These are phyloP conservation scores for Stachybotrys echinatus DNA, from an alignment of 2,329 filamentous ascomycete genomes.

Conservation along the genomic window DNA sequence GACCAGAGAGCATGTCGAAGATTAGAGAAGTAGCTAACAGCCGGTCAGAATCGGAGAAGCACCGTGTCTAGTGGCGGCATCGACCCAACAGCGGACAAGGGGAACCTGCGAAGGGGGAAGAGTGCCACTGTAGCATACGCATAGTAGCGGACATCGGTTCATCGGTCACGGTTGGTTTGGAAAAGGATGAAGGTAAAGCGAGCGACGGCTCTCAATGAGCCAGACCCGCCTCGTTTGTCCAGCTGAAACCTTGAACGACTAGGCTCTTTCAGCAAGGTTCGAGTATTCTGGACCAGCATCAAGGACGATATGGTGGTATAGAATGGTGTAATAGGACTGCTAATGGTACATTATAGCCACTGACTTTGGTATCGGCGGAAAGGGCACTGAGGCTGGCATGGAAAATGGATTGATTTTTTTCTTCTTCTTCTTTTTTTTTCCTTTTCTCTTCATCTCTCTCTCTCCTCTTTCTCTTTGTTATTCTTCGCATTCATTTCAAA, in stretches of 20 bases:
- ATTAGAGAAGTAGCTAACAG: neutral
- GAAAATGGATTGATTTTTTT: neutral
- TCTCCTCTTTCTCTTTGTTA: no score
- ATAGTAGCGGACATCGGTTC: neutral
- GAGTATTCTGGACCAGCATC: neutral
- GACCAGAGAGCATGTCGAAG: conserved; percentile 14
- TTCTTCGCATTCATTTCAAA: no score
- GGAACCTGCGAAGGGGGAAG: no score
- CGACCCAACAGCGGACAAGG: neutral
- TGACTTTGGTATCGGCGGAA: neutral
- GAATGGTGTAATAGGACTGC: neutral
- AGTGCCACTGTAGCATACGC: neutral
- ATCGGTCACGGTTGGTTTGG: neutral
- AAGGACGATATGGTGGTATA: neutral
- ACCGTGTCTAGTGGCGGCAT: conserved; percentile 28
- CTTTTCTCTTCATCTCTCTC: no score
- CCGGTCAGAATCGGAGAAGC: conserved; percentile 38
- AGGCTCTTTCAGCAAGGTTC: conserved; percentile 7
- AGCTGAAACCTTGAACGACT: conserved; percentile 2
- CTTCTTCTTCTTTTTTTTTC: neutral
- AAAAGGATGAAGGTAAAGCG: neutral
- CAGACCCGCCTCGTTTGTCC: no score
- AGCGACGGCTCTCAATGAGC: no score
- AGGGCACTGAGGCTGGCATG: neutral
- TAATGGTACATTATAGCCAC: neutral